A percentile compares a stretch with the other conserved stretches of the same genome.
Conservation (phyloP, 805 yeast species). For the Kodamaea hsintzibuensis region DNA sequence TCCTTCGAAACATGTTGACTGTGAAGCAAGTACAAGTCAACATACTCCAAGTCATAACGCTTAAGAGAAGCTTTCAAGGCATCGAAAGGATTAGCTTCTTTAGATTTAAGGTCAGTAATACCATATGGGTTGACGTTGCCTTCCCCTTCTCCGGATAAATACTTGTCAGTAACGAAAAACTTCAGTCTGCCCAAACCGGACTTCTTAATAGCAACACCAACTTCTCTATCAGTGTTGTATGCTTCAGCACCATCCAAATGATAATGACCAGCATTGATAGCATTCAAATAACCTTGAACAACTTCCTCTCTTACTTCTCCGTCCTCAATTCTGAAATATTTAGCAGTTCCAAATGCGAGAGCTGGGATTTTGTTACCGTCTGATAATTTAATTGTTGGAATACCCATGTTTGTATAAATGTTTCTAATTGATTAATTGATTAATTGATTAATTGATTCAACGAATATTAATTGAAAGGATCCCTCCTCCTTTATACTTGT, state of each 20-base stretch:
- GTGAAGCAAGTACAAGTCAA: slow-evolving; percentile 54
- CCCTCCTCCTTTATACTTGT: too few species aligned
- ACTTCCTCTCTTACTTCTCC: slow-evolving; percentile 32
- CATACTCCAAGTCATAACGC: slow-evolving; percentile 44
- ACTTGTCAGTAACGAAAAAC: slow-evolving; percentile 63
- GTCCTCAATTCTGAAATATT: slow-evolving; percentile 36
- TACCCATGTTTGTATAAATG: background rate
- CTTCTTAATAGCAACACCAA: slow-evolving; percentile 50
- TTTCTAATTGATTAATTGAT: background rate
- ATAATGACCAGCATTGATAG: slow-evolving; percentile 52
- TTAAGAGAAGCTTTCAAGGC: slow-evolving; percentile 40
- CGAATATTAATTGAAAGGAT: too few species aligned
- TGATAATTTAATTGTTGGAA: slow-evolving; percentile 24
- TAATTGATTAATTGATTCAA: too few species aligned
- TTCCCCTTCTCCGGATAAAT: slow-evolving; percentile 25
- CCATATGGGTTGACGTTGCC: slow-evolving; percentile 35
- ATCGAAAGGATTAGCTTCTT: slow-evolving; percentile 36
- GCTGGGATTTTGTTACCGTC: slow-evolving; percentile 42
- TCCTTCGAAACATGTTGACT: slow-evolving; percentile 38
- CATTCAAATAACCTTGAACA: slow-evolving; percentile 45
- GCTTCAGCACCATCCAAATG: slow-evolving; percentile 69
- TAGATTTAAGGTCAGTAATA: slow-evolving; percentile 6
- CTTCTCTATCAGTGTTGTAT: slow-evolving; percentile 60
- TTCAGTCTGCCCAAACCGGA: slow-evolving; percentile 42
- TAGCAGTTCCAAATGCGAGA: slow-evolving; percentile 46